phyloP scores from a whole-genome alignment of 305 asterid species.

The Fraxinus latifolia region DNA sequence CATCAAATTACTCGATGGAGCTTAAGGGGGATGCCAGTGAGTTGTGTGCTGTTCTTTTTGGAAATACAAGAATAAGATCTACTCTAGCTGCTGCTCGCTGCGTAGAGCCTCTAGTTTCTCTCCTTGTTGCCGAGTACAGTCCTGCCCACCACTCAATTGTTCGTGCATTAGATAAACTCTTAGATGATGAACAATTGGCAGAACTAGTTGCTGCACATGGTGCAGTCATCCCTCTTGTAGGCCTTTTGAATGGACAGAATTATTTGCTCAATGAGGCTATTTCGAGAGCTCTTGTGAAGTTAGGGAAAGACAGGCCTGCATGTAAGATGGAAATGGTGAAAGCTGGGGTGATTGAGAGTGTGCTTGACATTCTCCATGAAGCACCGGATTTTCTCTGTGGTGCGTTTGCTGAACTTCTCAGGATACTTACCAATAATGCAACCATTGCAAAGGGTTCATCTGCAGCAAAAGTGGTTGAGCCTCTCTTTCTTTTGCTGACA shows the following conservation, averaged over 20 bases:
- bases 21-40: constrained; percentile 87
- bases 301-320: constrained; percentile 92
- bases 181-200: constrained; percentile 92
- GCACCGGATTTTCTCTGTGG: constrained; percentile 92
- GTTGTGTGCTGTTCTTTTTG: constrained; percentile 72
- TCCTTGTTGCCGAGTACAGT: constrained; percentile 68
- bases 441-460: constrained; percentile 94
- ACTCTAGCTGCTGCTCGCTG: constrained; percentile 81
- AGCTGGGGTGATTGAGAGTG: constrained; percentile 76
- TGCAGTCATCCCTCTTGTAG: constrained; percentile 91
- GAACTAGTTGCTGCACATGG: constrained; percentile 97
- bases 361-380: constrained; percentile 83
- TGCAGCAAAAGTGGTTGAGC: constrained; percentile 97
- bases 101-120: constrained; percentile 80
- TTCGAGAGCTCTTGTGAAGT: constrained; percentile 90
- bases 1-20: constrained; percentile 77
- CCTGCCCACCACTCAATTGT: constrained; percentile 90
- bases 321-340: constrained; percentile 99
- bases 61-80: constrained; percentile 72
- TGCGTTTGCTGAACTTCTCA: constrained; percentile 88
- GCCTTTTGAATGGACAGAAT: constrained; percentile 74
- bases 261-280: constrained; percentile 86
- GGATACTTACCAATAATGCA: constrained; percentile 94
- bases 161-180: constrained; percentile 78
- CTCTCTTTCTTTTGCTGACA: constrained; percentile 68